Base-by-base conservation (phyloP, 805 yeast species). In the Lipomyces sp. region DNA sequence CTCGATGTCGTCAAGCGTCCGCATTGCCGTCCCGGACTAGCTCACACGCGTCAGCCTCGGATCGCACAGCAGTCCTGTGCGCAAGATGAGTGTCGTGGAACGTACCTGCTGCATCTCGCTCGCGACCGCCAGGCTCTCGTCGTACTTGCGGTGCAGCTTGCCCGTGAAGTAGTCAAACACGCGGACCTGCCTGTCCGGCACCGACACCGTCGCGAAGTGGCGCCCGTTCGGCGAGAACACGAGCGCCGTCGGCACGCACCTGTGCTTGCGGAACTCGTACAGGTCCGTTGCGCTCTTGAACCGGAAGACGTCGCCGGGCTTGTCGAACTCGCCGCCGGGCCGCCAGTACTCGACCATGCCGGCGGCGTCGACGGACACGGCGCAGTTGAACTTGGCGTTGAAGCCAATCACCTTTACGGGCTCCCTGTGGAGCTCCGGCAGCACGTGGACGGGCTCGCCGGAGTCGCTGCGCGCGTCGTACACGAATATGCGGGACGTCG, bases 331-430 rank as follows among this genome's bases (percentile, higher is more conserved):
- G 16, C 10, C 10, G 2, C 38, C 51, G 2, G 67, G 63, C 6
- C 48, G 53, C 74, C 74, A 70, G 48, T 70, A 70, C 53, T 70
- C 74, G 13, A 70, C 53, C 68, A 66, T 67, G 10, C 73, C 73
- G 10, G 46, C 46, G 2, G 24, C 29, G 41, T 70, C 74, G 11
- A 56, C 46, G 1, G 68, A 61, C 6, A 70, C 51, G 13, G 61
- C 58, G 47, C 70, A 65, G 37, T 67, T 56, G 24, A 53, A 53
- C 22, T 10, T 33, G 2, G 55, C 11, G 34, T 65, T 61, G 56
- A 57, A 70, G 2, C 47, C 57, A 28, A 70, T 24, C 6, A 54
- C 39, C 8, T 21, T 22, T 4, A 69, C 64, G 2, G 65, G 58
- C 16, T 43, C 35, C 41, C 50, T 55, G 51, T 68, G 72, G 13